Base-by-base conservation (phyloP, 163 green algal species). In the Chloromonas sp. region DNA sequence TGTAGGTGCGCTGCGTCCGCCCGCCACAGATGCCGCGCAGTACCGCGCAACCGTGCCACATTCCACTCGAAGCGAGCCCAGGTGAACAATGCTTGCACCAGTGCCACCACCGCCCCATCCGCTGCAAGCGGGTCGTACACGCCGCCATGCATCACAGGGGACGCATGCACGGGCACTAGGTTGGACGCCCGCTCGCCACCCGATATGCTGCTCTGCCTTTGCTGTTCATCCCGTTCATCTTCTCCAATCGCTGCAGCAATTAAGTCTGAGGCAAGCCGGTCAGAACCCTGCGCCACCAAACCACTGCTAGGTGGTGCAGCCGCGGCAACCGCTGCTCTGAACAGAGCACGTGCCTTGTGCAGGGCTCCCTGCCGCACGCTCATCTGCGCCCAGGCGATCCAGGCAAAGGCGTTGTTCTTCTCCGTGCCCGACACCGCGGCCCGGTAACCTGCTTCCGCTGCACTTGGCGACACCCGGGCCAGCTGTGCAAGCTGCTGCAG, bases 1-100 rank as follows among this genome's bases (percentile, higher is more conserved):
- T 88, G 90, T 14, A 61, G 77, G 70, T 81, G 86, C n/a, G 88
- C 86, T 79, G 89, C 84, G 61, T 93, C 89, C 0, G 87, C 14
- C 3, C 90, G 84, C 86, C 88, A 93, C 84, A 93, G 82, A 85
- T 91, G 88, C 60, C 90, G 81, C 0, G 87, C 90, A 58, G 86
- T 80, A 78, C 90, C 90, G 61, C 91, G 87, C 60, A 90, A 78
- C 0, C 71, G 36, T 15, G 8, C 80, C 83, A 84, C 57, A 58
- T 87, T 77, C 90, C 90, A 93, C 71, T 93, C 90, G 15, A 84
- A 71, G 58, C 84, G 85, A 0, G 70, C 90, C 90, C 90, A 93
- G 62, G 87, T 86, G 14, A 89, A 87, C 57, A 91, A 76, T 60
- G 87, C 85, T 79, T 93, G 86, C 0, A 88, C 85, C 5, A 92